These are phyloP conservation scores for Nicotiana rustica DNA, from an alignment of 305 asterid species.

Conservation along the genomic window DNA sequence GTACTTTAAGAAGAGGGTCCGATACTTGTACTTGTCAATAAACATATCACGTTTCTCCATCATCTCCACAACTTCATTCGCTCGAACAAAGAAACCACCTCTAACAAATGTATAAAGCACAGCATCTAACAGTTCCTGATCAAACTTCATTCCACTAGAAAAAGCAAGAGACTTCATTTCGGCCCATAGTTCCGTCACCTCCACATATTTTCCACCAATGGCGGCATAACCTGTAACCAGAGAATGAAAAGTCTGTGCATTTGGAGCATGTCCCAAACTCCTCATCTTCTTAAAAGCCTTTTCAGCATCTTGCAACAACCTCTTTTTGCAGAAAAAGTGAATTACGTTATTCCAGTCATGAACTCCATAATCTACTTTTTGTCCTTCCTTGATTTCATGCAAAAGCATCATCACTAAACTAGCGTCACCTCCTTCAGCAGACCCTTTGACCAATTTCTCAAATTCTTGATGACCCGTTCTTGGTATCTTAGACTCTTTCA, in stretches of 20 bases:
- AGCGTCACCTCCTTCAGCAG: slow-evolving; percentile 51
- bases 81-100: slow-evolving; percentile 88
- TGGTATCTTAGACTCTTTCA: slow-evolving; percentile 82
- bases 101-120: slow-evolving; percentile 87
- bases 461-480: slow-evolving; percentile 55
- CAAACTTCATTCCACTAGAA: slow-evolving; percentile 75
- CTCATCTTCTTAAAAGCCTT: slow-evolving; percentile 91
- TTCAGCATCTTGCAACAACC: slow-evolving; percentile 90
- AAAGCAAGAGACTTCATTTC: slow-evolving; percentile 78
- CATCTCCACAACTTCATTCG: slow-evolving; percentile 81
- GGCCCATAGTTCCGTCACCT: slow-evolving; percentile 94
- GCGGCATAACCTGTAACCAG: slow-evolving; percentile 87
- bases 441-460: slow-evolving; percentile 48
- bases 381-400: slow-evolving; percentile 79
- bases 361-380: slow-evolving; percentile 70
- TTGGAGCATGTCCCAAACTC: slow-evolving; percentile 75
- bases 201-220: slow-evolving; percentile 80
- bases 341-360: slow-evolving; percentile 91
- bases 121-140: slow-evolving; percentile 83
- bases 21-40: slow-evolving; percentile 85
- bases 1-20: slow-evolving; percentile 78
- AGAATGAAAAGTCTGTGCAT: slow-evolving; percentile 93
- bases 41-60: slow-evolving; percentile 81
- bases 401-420: slow-evolving; percentile 71
- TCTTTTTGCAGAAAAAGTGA: slow-evolving; percentile 91